Evolutionary conservation across 2,329 filamentous ascomycete species (phyloP).

Genomic region (Penicillium occitanis): DNA sequence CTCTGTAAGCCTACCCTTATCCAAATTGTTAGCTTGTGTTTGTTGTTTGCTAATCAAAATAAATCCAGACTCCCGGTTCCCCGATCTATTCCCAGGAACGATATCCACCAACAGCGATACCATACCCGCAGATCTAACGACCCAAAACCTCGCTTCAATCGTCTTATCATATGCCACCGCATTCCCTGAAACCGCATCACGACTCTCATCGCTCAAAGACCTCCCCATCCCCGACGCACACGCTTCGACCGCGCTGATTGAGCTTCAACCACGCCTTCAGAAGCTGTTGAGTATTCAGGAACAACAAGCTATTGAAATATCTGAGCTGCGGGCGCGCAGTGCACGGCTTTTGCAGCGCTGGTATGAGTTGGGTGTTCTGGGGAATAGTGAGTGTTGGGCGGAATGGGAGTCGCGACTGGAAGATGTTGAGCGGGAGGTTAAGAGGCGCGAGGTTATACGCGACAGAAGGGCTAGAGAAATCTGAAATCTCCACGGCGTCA

Average conservation of each 20-base stretch:
- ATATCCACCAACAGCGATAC: constrained; percentile 27
- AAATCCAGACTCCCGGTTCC: constrained; percentile 40
- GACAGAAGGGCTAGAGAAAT: constrained; percentile 54
- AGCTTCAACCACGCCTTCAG: constrained; percentile 45
- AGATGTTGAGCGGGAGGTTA: constrained; percentile 63
- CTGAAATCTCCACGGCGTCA: not conserved
- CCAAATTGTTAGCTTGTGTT: too few species aligned
- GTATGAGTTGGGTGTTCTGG: constrained; percentile 72
- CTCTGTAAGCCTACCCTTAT: constrained; percentile 36
- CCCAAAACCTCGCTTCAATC: constrained; percentile 40
- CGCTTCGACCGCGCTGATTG: constrained; percentile 43
- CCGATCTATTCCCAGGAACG: constrained; percentile 43
- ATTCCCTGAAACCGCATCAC: constrained; percentile 50
- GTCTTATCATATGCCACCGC: constrained; percentile 48
- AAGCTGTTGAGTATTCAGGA: constrained; percentile 38
- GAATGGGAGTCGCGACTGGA: constrained; percentile 68
- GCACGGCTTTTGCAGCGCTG: constrained; percentile 61
- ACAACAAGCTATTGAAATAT: constrained; percentile 41
- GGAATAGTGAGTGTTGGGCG: constrained; percentile 67
- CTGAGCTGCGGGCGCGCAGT: constrained; percentile 44
- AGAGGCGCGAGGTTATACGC: constrained; percentile 61
- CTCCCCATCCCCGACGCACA: constrained; percentile 47
- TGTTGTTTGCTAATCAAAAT: constrained; percentile 14
- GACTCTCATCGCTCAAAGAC: constrained; percentile 50
- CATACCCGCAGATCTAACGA: constrained; percentile 38